phyloP scores from a whole-genome alignment of 108 stramenopile species.

The Stephanodiscus triporus region DNA sequence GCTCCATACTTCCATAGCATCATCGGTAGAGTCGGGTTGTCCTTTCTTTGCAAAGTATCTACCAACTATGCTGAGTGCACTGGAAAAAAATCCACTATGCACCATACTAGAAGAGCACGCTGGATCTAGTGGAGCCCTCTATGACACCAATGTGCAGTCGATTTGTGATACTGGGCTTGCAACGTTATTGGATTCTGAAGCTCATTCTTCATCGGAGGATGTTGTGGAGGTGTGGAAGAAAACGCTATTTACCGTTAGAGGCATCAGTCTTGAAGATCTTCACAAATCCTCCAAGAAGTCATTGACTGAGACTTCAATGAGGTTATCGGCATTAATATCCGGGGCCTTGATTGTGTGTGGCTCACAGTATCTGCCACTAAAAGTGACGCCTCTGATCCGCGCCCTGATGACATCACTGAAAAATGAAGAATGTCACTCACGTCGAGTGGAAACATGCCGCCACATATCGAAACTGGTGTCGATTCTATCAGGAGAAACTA shows the following conservation, averaged over 20 bases:
- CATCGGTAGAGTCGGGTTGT: conserved; percentile 1
- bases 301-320: conserved; percentile 44
- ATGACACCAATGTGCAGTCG: conserved; percentile 25
- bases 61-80: conserved; percentile 7
- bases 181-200: conserved; percentile 3
- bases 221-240: conserved; percentile 18
- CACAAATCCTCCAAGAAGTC: conserved; percentile 13
- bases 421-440: conserved; percentile 55
- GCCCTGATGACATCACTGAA: conserved; percentile 74
- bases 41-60: conserved; percentile 24
- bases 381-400: conserved; percentile 71
- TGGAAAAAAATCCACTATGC: conserved; percentile 11
- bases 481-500: conserved; percentile 27
- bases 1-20: conserved; percentile 27
- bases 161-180: conserved; percentile 32
- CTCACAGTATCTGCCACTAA: conserved; percentile 48
- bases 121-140: conserved; percentile 7
- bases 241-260: conserved; percentile 11
- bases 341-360: conserved; percentile 59
- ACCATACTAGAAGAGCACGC: conserved; percentile 10
- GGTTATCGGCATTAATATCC: conserved; percentile 40
- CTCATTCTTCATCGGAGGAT: background rate
- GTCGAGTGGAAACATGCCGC: conserved; percentile 31
- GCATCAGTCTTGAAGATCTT: conserved; percentile 31
- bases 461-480: conserved; percentile 43